Percentiles rank a stretch among this genome's conserved stretches.
These are phyloP conservation scores for Alternaria ethzedia DNA, from an alignment of 2,329 filamentous ascomycete genomes.

Conservation along the genomic window DNA sequence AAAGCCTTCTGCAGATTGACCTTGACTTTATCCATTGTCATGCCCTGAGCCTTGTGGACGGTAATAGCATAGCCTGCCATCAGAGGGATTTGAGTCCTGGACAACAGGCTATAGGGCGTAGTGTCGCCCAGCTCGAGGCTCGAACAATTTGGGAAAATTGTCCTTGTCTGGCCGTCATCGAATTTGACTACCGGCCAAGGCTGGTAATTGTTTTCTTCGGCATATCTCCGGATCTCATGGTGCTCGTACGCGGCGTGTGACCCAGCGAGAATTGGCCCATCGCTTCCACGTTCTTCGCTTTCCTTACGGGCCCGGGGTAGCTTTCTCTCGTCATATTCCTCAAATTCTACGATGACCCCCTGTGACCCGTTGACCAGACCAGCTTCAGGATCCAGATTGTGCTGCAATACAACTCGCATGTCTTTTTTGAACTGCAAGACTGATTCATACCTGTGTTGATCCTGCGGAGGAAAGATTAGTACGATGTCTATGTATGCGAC, in stretches of 20 bases:
- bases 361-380: conserved; percentile 46
- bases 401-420: conserved; percentile 61
- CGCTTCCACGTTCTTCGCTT: neutral
- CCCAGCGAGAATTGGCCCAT: conserved; percentile 36
- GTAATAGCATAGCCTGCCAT: conserved; percentile 67
- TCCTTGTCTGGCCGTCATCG: conserved; percentile 53
- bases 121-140: conserved; percentile 56
- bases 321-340: conserved; percentile 38
- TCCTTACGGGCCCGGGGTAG: conserved; percentile 24
- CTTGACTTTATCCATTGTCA: conserved; percentile 65
- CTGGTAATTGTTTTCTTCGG: conserved; percentile 36
- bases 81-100: conserved; percentile 67
- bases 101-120: conserved; percentile 56
- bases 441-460: conserved; percentile 56
- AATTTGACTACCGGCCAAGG: conserved; percentile 62
- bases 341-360: conserved; percentile 45
- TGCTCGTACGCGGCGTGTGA: conserved; percentile 49
- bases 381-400: conserved; percentile 52
- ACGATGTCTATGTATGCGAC: neutral
- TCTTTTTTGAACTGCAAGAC: conserved; percentile 56
- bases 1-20: conserved; percentile 62
- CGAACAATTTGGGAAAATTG: conserved; percentile 60
- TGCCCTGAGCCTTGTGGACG: conserved; percentile 64
- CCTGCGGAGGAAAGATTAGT: neutral
- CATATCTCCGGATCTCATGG: conserved; percentile 49